Evolutionary conservation across 2,329 filamentous ascomycete genomes (phyloP).

Genomic region (Exophiala sp.): DNA sequence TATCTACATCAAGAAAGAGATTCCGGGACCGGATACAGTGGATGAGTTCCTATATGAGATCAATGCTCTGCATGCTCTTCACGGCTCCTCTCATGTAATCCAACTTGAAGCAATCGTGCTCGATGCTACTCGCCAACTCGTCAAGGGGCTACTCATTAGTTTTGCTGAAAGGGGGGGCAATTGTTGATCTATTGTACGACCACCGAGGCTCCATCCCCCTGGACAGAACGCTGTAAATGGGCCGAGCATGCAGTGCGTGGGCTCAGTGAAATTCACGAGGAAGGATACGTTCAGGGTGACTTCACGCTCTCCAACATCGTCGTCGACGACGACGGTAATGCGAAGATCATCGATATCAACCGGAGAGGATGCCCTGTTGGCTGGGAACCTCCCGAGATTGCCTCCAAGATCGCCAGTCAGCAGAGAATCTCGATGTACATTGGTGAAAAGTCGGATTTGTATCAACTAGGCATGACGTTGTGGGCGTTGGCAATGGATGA

Average conservation of each 20-base stretch:
- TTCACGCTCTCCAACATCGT: conserved; percentile 98
- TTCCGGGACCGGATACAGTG: conserved; percentile 87
- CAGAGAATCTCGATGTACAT: conserved; percentile 96
- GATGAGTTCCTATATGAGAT: conserved; percentile 98
- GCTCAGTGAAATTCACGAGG: conserved; percentile 86
- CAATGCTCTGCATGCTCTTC: conserved; percentile 78
- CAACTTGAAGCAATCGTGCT: conserved; percentile 81
- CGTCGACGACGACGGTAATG: conserved; percentile 74
- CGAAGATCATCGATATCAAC: conserved; percentile 98
- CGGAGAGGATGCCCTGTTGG: conserved; percentile 92
- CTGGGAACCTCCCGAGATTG: conserved; percentile 94
- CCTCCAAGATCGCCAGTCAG: conserved; percentile 74
- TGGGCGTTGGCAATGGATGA: conserved; percentile 84
- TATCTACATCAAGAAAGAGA: conserved; percentile 91
- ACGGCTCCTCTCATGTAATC: conserved; percentile 70
- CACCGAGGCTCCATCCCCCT: conserved; percentile 58
- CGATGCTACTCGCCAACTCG: conserved; percentile 63
- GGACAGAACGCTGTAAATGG: conserved; percentile 73
- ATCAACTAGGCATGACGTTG: conserved; percentile 92
- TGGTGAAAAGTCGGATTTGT: conserved; percentile 93
- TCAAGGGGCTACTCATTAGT: conserved; percentile 85
- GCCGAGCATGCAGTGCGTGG: conserved; percentile 85
- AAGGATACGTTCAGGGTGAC: conserved; percentile 93
- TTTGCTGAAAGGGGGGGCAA: conserved; percentile 78
- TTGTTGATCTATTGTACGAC: conserved; percentile 89